These are phyloP conservation scores for Terfezia boudieri DNA, from an alignment of 495 filamentous ascomycete species.

Conservation along the genomic window DNA sequence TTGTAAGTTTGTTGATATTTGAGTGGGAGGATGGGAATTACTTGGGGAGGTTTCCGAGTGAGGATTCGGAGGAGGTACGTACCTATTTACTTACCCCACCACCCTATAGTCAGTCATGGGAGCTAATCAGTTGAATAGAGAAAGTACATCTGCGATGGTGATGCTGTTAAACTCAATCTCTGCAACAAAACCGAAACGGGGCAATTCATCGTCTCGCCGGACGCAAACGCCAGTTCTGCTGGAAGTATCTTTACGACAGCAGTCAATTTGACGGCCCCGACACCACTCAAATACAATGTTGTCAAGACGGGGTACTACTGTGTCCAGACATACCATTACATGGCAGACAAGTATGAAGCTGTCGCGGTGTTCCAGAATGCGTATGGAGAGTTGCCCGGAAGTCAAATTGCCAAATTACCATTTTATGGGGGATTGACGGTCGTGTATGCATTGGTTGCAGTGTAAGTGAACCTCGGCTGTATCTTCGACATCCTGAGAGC, in stretches of 20 bases:
- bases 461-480: constrained; percentile 28
- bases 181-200: constrained; percentile 59
- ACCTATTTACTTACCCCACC: not conserved
- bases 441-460: constrained; percentile 61
- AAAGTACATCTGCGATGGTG: constrained; percentile 53
- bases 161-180: constrained; percentile 37
- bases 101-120: not conserved
- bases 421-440: constrained; percentile 95
- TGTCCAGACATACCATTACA: constrained; percentile 50
- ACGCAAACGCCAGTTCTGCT: constrained; percentile 43
- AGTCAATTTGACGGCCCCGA: constrained; percentile 55
- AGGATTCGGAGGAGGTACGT: constrained; percentile 19
- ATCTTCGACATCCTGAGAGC: constrained; percentile 4
- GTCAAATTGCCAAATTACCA: constrained; percentile 88
- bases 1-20: constrained; percentile 73
- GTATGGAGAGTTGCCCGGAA: constrained; percentile 84
- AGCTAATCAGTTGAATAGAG: constrained; percentile 22
- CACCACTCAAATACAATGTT: constrained; percentile 56
- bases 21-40: constrained; percentile 73
- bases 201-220: constrained; percentile 58
- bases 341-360: constrained; percentile 41
- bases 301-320: constrained; percentile 91
- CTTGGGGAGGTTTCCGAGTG: constrained; percentile 35
- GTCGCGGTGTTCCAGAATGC: constrained; percentile 84
- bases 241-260: constrained; percentile 55